Evolutionary conservation across 2,329 filamentous ascomycete species (phyloP), one percentile per base, ranked within the genome.

Genomic region (Didymella segeticola): DNA sequence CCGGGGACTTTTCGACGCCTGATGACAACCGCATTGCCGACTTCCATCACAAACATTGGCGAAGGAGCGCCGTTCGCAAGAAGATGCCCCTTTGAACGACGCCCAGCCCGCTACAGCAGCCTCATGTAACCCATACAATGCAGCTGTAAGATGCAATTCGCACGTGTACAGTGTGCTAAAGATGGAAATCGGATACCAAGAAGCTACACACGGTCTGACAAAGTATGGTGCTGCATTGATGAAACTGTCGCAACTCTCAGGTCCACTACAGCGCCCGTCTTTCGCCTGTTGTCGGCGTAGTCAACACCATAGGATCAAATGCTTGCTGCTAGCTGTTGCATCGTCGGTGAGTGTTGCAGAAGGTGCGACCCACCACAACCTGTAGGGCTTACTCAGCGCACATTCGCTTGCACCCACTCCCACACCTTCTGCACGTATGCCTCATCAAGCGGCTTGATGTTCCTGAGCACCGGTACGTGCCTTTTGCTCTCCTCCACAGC

Each of bases 341-440:
- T 34, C 34, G 33, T 36, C 34, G 51, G 45, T 67, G 66, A 39
- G 75, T 70, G 17, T 60, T 55, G 9, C 14, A 5, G 38, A 19
- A 25, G 17, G 43, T 45, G 17, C 10, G 23, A 37, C 42, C 39
- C 31, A 34, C 20, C 12, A 12, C 19, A 22, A 38, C 34, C 37
- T 30, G 34, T 45, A 27, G n/a, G 12, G 48, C 45, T 48, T 39
- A 30, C 29, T 53, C 49, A 67, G 26, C 38, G 29, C 20, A 69
- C 58, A 25, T 63, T 65, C 19, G 54, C 55, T 46, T 61, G 53
- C 3, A 67, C 42, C 77, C 76, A 79, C 17, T 47, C 52, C 79
- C 78, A 80, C n/a, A 79, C 70, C 61, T 72, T 77, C 29, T 62
- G 60, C 6, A 79, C 72, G 53, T 81, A 75, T 36, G 60, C 74